Conservation (phyloP, 257 asterid species). For the Scutellaria baicalensis region DNA sequence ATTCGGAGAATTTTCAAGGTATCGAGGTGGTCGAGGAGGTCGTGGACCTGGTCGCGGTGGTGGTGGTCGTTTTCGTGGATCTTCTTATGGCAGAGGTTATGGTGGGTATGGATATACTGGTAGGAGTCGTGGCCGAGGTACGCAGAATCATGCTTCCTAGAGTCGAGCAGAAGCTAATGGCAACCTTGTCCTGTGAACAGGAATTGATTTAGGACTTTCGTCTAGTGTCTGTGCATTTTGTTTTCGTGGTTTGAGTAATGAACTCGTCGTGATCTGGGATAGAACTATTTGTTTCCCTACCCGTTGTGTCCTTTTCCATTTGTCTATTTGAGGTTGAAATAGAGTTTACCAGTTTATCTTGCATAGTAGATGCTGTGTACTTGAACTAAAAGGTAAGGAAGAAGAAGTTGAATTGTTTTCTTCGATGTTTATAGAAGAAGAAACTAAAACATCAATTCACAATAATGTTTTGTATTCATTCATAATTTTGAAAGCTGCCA, state of each 20-base stretch:
- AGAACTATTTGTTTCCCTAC: slow-evolving; percentile 8
- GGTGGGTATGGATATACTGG: slow-evolving; percentile 39
- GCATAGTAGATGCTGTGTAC: background rate
- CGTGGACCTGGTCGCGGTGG: slow-evolving; percentile 77
- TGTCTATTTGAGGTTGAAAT: slow-evolving; percentile 7
- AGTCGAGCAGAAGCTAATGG: slow-evolving; percentile 8
- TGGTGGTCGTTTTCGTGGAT: slow-evolving; percentile 75
- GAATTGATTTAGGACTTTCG: slow-evolving; percentile 25
- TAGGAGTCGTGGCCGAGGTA: slow-evolving; percentile 57
- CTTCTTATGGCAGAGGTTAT: slow-evolving; percentile 59
- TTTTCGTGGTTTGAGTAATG: slow-evolving; percentile 21
- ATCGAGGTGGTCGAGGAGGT: slow-evolving; percentile 89
- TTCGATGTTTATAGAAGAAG: background rate
- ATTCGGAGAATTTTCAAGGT: slow-evolving; percentile 85
- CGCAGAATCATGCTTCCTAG: slow-evolving; percentile 32
- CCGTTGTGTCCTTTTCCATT: slow-evolving; percentile 1
- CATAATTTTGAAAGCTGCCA: background rate
- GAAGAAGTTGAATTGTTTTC: background rate
- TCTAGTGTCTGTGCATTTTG: slow-evolving; percentile 40
- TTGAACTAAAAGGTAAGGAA: slow-evolving; percentile 5
- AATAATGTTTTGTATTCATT: background rate
- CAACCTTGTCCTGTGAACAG: slow-evolving; percentile 15
- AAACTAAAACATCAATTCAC: background rate
- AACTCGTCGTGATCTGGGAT: slow-evolving; percentile 18
- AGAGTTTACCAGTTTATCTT: background rate